Evolutionary conservation across 768 basidiomycete species (phyloP).

Genomic region (Macrolepiota fuliginosa): DNA sequence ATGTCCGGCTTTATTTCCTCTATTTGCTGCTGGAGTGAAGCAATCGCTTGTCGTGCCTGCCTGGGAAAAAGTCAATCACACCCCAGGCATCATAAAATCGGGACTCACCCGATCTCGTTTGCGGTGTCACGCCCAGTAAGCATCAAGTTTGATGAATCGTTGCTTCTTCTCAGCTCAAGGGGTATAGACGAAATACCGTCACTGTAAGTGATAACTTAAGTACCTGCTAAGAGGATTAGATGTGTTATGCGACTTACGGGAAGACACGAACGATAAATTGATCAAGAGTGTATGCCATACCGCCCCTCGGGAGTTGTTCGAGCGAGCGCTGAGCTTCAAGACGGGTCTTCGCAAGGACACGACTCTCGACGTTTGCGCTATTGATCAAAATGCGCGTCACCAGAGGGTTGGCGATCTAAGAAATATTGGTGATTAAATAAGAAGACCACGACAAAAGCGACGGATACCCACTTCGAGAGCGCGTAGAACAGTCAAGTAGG

Average conservation of each 20-base stretch:
- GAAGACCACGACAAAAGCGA: too few species aligned
- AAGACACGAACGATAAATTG: conserved; percentile 62
- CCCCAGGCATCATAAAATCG: not conserved
- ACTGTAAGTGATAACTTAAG: conserved; percentile 30
- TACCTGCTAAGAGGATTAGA: not conserved
- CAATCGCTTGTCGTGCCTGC: conserved; percentile 37
- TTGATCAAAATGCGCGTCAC: conserved; percentile 85
- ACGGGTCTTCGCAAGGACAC: conserved; percentile 64
- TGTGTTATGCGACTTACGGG: conserved; percentile 40
- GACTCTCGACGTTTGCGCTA: conserved; percentile 64
- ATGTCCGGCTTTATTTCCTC: conserved; percentile 24
- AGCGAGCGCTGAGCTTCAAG: conserved; percentile 58
- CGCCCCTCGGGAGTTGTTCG: conserved; percentile 40
- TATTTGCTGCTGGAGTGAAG: conserved; percentile 25
- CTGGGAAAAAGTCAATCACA: not conserved
- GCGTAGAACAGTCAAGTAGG: conserved; percentile 74
- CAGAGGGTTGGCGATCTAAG: conserved; percentile 70
- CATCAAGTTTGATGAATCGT: conserved; percentile 43
- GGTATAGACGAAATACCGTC: conserved; percentile 61
- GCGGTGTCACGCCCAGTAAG: conserved; percentile 52
- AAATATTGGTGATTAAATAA: not conserved
- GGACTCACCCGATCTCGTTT: conserved; percentile 43
- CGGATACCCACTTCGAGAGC: conserved; percentile 64
- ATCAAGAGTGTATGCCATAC: conserved; percentile 63
- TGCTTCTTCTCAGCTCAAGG: conserved; percentile 23